Percentiles rank a stretch among this genome's conserved stretches.
These are phyloP conservation scores for Penicillium verhagenii DNA, from an alignment of 495 filamentous ascomycete genomes.

Conservation along the genomic window DNA sequence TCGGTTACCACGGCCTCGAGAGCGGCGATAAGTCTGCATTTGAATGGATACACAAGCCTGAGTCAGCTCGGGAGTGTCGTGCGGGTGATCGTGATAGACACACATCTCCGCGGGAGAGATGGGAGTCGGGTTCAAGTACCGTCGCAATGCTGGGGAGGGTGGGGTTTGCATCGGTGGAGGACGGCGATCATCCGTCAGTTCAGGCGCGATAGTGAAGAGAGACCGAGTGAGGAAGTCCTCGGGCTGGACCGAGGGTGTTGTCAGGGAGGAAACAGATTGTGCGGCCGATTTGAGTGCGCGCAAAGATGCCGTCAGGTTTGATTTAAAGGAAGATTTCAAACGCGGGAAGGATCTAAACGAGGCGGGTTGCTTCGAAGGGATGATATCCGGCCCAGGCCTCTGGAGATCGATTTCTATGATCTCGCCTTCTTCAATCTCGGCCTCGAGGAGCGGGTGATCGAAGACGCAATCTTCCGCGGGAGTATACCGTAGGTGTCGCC, in stretches of 20 bases:
- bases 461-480: conserved; percentile 52
- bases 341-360: conserved; percentile 36
- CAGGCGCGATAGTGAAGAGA: conserved; percentile 72
- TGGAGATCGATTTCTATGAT: conserved; percentile 18
- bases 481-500: conserved; percentile 40
- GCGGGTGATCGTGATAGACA: conserved; percentile 48
- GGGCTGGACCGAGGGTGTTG: conserved; percentile 69
- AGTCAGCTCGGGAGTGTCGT: conserved; percentile 28
- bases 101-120: conserved; percentile 66
- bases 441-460: conserved; percentile 56
- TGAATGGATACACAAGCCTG: conserved; percentile 71
- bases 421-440: conserved; percentile 33
- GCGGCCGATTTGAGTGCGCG: conserved; percentile 83
- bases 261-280: conserved; percentile 74
- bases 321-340: conserved; percentile 70
- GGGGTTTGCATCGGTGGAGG: conserved; percentile 72
- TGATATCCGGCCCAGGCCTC: conserved; percentile 20
- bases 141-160: conserved; percentile 81
- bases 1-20: conserved; percentile 33
- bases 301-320: conserved; percentile 90
- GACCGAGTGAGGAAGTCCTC: conserved; percentile 91
- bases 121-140: conserved; percentile 86
- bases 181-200: conserved; percentile 84
- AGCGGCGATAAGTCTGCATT: conserved; percentile 73
- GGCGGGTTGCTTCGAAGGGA: conserved; percentile 20